A percentile compares a stretch with the other conserved stretches of the same genome.
Evolutionary conservation across 2,329 filamentous ascomycete genomes (phyloP).

Genomic region (Colletotrichum truncatum): DNA sequence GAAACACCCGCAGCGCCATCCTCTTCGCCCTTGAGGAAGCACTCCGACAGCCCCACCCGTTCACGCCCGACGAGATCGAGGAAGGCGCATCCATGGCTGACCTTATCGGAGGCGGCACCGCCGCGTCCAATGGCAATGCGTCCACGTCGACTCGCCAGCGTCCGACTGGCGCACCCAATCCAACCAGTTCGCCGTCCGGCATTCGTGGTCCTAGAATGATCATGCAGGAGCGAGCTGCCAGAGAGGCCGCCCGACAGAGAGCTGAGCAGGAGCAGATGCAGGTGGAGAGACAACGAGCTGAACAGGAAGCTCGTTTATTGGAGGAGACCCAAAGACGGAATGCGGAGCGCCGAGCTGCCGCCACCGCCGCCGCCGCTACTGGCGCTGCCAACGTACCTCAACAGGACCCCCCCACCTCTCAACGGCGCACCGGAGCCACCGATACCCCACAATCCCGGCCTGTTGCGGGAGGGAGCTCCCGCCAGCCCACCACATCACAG

Average conservation of each 20-base stretch:
- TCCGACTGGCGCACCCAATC: constrained; percentile 57
- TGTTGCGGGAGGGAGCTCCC: constrained; percentile 35
- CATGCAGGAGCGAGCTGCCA: constrained; percentile 84
- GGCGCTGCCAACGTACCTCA: constrained; percentile 27
- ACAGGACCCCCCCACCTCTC: constrained; percentile 25
- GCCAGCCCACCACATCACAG: constrained; percentile 33
- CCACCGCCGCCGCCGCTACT: constrained; percentile 60
- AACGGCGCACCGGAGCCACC: constrained; percentile 27
- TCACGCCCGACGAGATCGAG: constrained; percentile 86
- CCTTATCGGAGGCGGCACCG: constrained; percentile 67
- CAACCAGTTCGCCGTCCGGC: constrained; percentile 67
- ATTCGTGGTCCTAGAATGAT: constrained; percentile 90
- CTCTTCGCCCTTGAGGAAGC: constrained; percentile 93
- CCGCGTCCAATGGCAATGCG: constrained; percentile 65
- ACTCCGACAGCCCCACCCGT: constrained; percentile 81
- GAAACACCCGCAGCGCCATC: constrained; percentile 87
- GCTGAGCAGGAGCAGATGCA: constrained; percentile 72
- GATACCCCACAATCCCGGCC: constrained; percentile 28
- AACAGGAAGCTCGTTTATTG: constrained; percentile 62
- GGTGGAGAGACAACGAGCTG: constrained; percentile 65
- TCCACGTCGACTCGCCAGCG: constrained; percentile 48
- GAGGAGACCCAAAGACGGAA: constrained; percentile 66
- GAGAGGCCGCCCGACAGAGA: constrained; percentile 75
- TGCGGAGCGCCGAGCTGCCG: constrained; percentile 68
- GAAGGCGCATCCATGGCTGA: constrained; percentile 95